Conservation (phyloP, 495 filamentous ascomycete genomes). For the Extremus antarcticus region DNA sequence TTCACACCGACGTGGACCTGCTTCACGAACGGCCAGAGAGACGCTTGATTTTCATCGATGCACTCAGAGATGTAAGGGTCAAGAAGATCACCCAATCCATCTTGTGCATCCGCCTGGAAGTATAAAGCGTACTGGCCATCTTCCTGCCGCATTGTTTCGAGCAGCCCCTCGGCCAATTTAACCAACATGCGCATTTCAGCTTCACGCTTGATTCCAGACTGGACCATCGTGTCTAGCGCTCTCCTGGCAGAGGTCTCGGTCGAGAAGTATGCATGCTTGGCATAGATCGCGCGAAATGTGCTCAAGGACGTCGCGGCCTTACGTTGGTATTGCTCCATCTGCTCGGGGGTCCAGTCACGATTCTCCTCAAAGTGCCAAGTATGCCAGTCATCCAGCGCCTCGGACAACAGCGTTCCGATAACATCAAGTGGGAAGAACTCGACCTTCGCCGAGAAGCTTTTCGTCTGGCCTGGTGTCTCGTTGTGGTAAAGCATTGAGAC, state of each 20-base stretch:
- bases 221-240: background rate
- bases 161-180: background rate
- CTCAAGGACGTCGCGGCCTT: background rate
- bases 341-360: slow-evolving; percentile 1
- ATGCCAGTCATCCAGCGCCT: background rate
- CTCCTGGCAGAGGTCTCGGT: background rate
- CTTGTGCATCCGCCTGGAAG: background rate
- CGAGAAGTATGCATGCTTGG: background rate
- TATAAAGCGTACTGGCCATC: slow-evolving; percentile 1
- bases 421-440: slow-evolving; percentile 1
- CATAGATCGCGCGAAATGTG: slow-evolving; percentile 2
- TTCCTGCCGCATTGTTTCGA: slow-evolving; percentile 1
- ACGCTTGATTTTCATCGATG: background rate
- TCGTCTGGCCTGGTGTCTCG: background rate
- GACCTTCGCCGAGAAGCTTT: slow-evolving; percentile 7
- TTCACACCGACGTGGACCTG: slow-evolving; percentile 7
- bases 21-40: slow-evolving; percentile 14
- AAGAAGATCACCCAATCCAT: background rate
- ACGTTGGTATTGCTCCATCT: background rate
- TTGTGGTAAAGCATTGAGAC: slow-evolving; percentile 5
- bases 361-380: background rate
- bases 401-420: background rate
- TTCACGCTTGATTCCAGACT: background rate
- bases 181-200: background rate
- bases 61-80: slow-evolving; percentile 3